Evolutionary conservation across 2,329 filamentous ascomycete genomes (phyloP).

Genomic region (Nectriaceae sp.): DNA sequence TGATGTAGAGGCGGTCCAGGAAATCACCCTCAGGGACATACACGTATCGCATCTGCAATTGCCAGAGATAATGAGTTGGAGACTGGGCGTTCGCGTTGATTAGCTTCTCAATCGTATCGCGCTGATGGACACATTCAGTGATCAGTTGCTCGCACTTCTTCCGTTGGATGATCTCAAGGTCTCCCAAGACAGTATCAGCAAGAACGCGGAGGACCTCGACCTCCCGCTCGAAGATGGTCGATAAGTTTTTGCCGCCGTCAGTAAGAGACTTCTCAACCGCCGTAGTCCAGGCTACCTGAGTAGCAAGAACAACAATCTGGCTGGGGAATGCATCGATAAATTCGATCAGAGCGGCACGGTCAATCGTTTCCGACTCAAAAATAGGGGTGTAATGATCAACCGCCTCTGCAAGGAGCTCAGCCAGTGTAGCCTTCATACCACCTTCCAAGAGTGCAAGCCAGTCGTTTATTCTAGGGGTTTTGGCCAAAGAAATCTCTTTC

Average conservation of each 20-base stretch:
- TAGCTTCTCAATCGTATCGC: constrained; percentile 88
- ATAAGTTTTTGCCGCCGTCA: constrained; percentile 69
- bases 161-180: constrained; percentile 81
- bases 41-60: constrained; percentile 95
- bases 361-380: constrained; percentile 71
- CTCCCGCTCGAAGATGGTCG: constrained; percentile 75
- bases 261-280: constrained; percentile 77
- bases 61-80: constrained; percentile 85
- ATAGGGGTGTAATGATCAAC: constrained; percentile 79
- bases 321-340: constrained; percentile 87
- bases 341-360: constrained; percentile 68
- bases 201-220: constrained; percentile 83
- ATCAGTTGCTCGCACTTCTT: constrained; percentile 99
- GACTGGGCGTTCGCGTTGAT: constrained; percentile 73
- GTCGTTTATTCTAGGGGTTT: constrained; percentile 96
- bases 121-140: constrained; percentile 97
- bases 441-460: constrained; percentile 93
- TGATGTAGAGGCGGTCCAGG: constrained; percentile 80
- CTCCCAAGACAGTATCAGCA: constrained; percentile 84
- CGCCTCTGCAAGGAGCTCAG: constrained; percentile 86
- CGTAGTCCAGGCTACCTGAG: constrained; percentile 91
- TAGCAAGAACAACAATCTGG: constrained; percentile 92
- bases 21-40: constrained; percentile 82
- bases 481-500: constrained; percentile 87
- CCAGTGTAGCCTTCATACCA: constrained; percentile 92